Evolutionary conservation across 306 rosid species (phyloP), one percentile per base, ranked within the genome.

Genomic region (Fragaria ananassa): DNA sequence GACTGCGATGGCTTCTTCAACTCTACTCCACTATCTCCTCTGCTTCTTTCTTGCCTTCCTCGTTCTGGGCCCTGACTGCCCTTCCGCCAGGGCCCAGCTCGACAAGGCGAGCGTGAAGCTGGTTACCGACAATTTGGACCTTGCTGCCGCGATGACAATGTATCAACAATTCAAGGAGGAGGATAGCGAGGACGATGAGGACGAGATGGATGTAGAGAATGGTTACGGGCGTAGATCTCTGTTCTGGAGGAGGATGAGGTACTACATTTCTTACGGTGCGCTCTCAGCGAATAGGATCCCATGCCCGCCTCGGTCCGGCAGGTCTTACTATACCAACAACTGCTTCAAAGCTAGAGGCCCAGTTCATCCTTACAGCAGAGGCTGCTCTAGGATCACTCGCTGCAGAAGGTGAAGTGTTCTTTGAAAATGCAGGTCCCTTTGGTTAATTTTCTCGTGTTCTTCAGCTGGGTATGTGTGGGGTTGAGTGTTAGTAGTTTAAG

Each of bases 291-390:
- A 94, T 74, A 80, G 97, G 65, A 87, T 94, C 83, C 98, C 97
- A 0, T 94, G 98, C 70, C 96, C 98, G 4, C 96, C 98, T 10
- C 94, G 98, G 41, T 94, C 98, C 1, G 98, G 98, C 0, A 81
- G 98, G 79, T 92, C 98, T 56, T 94, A 94, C 82, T 94, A 92
- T 37, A 94, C 98, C 13, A 91, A 86, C 57, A 85, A 89, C 81
- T 94, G 98, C 76, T 92, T 66, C 87, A 84, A 80, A 6, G 97
- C 97, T 5, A 87, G 93, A 76, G 96, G 93, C 62, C 95, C 98
- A 0, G 94, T 85, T 39, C 88, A 78, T n/a, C 98, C 98, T 69
- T 91, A 93, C 85, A 5, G 78, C 15, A 77, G 98, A 39, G 95
- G 96, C 14, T 91, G 96, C 87, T 83, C 91, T 25, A 78, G 81